These are phyloP conservation scores for Neonectria hederae DNA, from an alignment of 2,329 filamentous ascomycete species.

Conservation along the genomic window DNA sequence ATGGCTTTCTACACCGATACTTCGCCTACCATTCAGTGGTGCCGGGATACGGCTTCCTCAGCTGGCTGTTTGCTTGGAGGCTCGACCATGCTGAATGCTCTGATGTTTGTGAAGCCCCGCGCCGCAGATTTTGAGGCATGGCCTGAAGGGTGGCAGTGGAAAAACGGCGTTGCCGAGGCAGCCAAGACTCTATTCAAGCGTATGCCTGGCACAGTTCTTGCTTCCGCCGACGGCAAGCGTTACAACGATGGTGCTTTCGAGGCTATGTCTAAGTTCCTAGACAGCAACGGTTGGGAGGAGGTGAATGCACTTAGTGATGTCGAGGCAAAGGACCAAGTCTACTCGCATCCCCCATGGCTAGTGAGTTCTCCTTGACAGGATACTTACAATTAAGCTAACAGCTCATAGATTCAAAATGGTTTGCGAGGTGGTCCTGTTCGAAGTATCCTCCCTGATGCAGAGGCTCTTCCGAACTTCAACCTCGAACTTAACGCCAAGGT, in stretches of 20 bases:
- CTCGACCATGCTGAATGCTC: slow-evolving; percentile 70
- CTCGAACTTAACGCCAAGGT: slow-evolving; percentile 72
- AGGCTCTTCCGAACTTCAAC: slow-evolving; percentile 69
- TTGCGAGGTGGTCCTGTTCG: slow-evolving; percentile 75
- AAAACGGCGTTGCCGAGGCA: slow-evolving; percentile 58
- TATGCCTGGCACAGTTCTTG: slow-evolving; percentile 59
- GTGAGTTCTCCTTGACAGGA: slow-evolving; percentile 14
- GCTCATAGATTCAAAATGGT: slow-evolving; percentile 66
- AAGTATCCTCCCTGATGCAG: slow-evolving; percentile 72
- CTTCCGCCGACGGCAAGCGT: slow-evolving; percentile 71
- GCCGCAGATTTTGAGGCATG: slow-evolving; percentile 76
- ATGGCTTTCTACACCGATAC: slow-evolving; percentile 75
- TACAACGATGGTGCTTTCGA: slow-evolving; percentile 74
- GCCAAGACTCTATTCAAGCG: slow-evolving; percentile 70
- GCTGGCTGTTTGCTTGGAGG: slow-evolving; percentile 74
- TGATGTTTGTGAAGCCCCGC: slow-evolving; percentile 74
- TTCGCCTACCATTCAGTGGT: slow-evolving; percentile 49
- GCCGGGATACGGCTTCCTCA: slow-evolving; percentile 29
- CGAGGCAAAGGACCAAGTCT: slow-evolving; percentile 71
- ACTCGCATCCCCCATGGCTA: slow-evolving; percentile 70
- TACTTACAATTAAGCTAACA: not conserved
- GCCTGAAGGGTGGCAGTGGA: slow-evolving; percentile 73
- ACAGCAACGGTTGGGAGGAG: slow-evolving; percentile 68
- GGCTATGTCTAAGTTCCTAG: slow-evolving; percentile 67
- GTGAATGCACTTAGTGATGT: slow-evolving; percentile 68